Evolutionary conservation across 306 rosid species (phyloP).

Genomic region (Dicorynia guianensis): DNA sequence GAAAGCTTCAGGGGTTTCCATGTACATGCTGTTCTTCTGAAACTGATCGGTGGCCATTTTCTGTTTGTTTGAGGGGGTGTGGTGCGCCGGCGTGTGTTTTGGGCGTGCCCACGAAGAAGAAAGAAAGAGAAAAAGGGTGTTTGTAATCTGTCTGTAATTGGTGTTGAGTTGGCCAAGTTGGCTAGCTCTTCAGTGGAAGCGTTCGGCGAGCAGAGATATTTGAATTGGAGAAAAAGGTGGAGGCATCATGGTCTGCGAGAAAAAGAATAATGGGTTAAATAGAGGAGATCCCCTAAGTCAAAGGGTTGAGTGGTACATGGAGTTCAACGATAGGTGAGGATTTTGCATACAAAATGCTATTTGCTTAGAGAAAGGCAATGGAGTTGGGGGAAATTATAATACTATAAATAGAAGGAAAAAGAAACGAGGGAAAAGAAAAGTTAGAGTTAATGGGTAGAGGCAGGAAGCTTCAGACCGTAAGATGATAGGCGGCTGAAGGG

Average conservation of each 20-base stretch:
- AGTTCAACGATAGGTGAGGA: slow-evolving; percentile 22
- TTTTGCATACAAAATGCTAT: neutral
- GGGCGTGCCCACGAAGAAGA: slow-evolving; percentile 13
- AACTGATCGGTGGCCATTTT: slow-evolving; percentile 43
- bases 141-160: neutral
- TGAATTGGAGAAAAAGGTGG: slow-evolving; percentile 2
- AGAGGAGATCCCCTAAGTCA: slow-evolving; percentile 48
- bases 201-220: slow-evolving; percentile 15
- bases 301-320: slow-evolving; percentile 36
- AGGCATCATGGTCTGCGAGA: slow-evolving; percentile 12
- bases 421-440: slow-evolving; percentile 22
- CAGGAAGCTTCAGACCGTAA: neutral
- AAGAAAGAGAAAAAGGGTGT: neutral
- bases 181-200: slow-evolving; percentile 21
- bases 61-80: neutral
- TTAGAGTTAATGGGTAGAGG: slow-evolving; percentile 21
- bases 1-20: slow-evolving; percentile 62
- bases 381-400: slow-evolving; percentile 22
- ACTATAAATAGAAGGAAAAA: neutral
- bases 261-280: slow-evolving; percentile 41
- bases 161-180: neutral
- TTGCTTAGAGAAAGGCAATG: slow-evolving; percentile 17
- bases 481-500: slow-evolving; percentile 4
- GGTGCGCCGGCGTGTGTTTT: neutral
- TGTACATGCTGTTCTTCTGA: slow-evolving; percentile 67